A percentile compares a stretch with the other conserved stretches of the same genome.
Conservation (phyloP, 306 rosid species). For the Prunus armeniaca region DNA sequence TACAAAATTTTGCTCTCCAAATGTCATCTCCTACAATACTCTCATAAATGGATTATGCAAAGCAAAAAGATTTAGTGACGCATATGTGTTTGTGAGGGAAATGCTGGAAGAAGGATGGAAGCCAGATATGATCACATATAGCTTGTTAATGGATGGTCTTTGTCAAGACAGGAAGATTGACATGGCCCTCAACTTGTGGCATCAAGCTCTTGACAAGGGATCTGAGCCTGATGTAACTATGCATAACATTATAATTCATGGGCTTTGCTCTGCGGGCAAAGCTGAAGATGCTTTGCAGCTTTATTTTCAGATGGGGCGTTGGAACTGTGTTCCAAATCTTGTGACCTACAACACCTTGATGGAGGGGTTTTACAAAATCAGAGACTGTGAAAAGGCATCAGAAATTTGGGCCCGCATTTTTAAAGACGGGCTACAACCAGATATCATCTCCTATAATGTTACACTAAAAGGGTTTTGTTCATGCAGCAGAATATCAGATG, state of each 20-base stretch:
- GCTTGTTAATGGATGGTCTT: constrained; percentile 68
- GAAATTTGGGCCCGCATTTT: constrained; percentile 57
- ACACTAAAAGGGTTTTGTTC: constrained; percentile 80
- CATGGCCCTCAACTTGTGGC: constrained; percentile 62
- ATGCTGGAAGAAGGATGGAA: constrained; percentile 72
- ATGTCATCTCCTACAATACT: constrained; percentile 72
- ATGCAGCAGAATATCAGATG: constrained; percentile 64
- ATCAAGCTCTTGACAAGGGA: constrained; percentile 49
- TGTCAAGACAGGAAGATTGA: constrained; percentile 62
- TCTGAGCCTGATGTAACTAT: constrained; percentile 61
- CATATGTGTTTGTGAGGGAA: constrained; percentile 57
- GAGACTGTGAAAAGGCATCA: constrained; percentile 62
- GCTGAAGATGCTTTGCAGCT: constrained; percentile 58
- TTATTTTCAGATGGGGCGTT: constrained; percentile 54
- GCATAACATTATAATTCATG: constrained; percentile 80
- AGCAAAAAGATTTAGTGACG: constrained; percentile 62
- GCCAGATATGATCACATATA: constrained; percentile 75
- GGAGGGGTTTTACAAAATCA: constrained; percentile 76
- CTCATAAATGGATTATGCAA: constrained; percentile 74
- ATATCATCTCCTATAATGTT: constrained; percentile 83
- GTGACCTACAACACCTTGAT: constrained; percentile 84
- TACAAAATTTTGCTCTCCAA: constrained; percentile 55
- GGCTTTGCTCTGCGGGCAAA: constrained; percentile 75
- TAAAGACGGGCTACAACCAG: constrained; percentile 59
- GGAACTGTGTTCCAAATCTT: constrained; percentile 56